Conservation (phyloP, 2,329 filamentous ascomycete genomes). For the Trichothecium sympodiale region DNA sequence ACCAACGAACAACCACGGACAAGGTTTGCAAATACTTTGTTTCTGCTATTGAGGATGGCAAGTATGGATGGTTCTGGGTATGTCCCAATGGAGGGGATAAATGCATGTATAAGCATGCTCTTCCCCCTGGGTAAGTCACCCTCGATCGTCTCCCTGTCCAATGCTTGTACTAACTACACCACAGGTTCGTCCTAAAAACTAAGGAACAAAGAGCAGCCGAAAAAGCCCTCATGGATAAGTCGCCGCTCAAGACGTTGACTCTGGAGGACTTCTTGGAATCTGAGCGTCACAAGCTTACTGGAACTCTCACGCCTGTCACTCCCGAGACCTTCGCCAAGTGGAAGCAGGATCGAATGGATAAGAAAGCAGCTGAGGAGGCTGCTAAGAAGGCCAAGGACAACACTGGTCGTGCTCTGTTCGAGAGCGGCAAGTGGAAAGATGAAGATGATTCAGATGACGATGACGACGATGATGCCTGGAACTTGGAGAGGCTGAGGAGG, state of each 20-base stretch:
- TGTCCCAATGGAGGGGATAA: slow-evolving; percentile 95
- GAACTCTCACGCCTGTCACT: slow-evolving; percentile 85
- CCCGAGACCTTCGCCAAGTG: slow-evolving; percentile 89
- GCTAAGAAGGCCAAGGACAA: slow-evolving; percentile 87
- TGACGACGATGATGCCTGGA: slow-evolving; percentile 60
- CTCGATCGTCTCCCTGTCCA: not conserved
- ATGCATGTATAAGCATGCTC: slow-evolving; percentile 96
- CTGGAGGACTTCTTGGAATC: slow-evolving; percentile 96
- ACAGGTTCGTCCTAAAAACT: slow-evolving; percentile 89
- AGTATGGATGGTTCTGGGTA: slow-evolving; percentile 98
- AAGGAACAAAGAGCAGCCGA: slow-evolving; percentile 93
- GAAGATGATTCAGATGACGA: slow-evolving; percentile 51
- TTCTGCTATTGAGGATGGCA: slow-evolving; percentile 91
- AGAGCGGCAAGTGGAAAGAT: slow-evolving; percentile 85
- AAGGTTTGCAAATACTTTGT: slow-evolving; percentile 99
- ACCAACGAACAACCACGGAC: slow-evolving; percentile 88
- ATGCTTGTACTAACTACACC: slow-evolving; percentile 13
- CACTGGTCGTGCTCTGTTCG: slow-evolving; percentile 88
- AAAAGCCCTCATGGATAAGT: slow-evolving; percentile 93
- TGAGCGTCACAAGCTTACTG: slow-evolving; percentile 89
- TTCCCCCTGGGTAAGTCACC: slow-evolving; percentile 75
- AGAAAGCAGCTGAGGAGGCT: slow-evolving; percentile 91
- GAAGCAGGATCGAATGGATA: slow-evolving; percentile 89
- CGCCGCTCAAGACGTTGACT: slow-evolving; percentile 84
- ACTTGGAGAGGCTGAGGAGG: slow-evolving; percentile 67